These are phyloP conservation scores for Podospora pseudoanserina DNA, from an alignment of 495 filamentous ascomycete genomes.

Conservation along the genomic window DNA sequence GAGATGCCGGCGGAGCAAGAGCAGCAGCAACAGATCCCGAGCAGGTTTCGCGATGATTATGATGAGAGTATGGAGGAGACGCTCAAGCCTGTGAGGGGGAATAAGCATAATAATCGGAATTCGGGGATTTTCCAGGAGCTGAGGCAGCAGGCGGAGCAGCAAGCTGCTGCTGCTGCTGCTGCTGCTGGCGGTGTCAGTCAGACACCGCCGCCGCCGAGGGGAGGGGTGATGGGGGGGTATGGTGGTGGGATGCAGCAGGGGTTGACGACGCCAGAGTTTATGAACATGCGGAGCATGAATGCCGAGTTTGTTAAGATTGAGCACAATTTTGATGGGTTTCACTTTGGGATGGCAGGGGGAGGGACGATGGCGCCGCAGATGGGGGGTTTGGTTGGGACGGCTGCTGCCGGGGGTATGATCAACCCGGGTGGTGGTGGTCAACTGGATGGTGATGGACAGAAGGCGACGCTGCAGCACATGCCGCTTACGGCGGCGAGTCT, in stretches of 20 bases:
- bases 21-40: slow-evolving; percentile 19
- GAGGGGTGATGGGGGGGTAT: slow-evolving; percentile 43
- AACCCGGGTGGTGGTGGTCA: no score
- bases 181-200: slow-evolving; percentile 6
- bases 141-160: slow-evolving; percentile 41
- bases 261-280: slow-evolving; percentile 52
- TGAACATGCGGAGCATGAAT: slow-evolving; percentile 51
- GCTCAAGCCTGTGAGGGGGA: slow-evolving; percentile 46
- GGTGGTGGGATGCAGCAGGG: slow-evolving; percentile 10
- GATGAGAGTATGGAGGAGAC: slow-evolving; percentile 59
- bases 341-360: slow-evolving; percentile 21
- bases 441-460: slow-evolving; percentile 1
- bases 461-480: slow-evolving; percentile 14
- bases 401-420: no score
- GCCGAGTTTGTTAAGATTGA: slow-evolving; percentile 52
- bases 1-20: slow-evolving; percentile 43
- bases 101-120: slow-evolving; percentile 27
- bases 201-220: slow-evolving; percentile 31
- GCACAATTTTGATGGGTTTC: slow-evolving; percentile 35
- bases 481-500: slow-evolving; percentile 8
- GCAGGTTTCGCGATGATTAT: slow-evolving; percentile 47
- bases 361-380: slow-evolving; percentile 31
- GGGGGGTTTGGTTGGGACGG: not conserved
- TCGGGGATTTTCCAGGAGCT: slow-evolving; percentile 45
- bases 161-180: slow-evolving; percentile 19